Evolutionary conservation across 441 rosid genomes (phyloP).

Genomic region (Raphanus hybrid): DNA sequence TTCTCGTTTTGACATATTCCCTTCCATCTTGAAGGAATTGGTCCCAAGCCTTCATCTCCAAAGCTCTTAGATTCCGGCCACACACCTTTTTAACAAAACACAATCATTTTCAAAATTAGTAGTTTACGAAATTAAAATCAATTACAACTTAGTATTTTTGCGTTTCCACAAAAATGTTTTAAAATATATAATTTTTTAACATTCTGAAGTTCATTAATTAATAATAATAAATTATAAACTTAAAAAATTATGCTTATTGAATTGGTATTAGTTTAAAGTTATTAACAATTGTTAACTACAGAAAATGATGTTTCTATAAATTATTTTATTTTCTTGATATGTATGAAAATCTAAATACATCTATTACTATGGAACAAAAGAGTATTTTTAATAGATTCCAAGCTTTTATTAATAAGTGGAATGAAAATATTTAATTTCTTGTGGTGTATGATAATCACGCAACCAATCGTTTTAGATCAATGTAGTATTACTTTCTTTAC

Average conservation of each 20-base stretch:
- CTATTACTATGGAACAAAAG: too few species aligned
- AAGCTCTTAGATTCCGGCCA: constrained; percentile 83
- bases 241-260: too few species aligned
- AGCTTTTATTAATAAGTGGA: background rate
- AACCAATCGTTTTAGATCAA: constrained; percentile 16
- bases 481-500: background rate
- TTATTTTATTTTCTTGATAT: too few species aligned
- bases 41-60: constrained; percentile 67
- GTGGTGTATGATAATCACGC: constrained; percentile 5
- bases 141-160: background rate
- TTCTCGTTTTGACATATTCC: constrained; percentile 67
- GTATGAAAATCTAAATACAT: too few species aligned
- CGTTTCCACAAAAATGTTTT: too few species aligned
- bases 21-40: constrained; percentile 74
- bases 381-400: background rate
- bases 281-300: too few species aligned
- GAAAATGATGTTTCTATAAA: too few species aligned
- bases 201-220: too few species aligned
- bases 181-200: too few species aligned
- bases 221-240: too few species aligned
- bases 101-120: background rate
- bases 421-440: background rate
- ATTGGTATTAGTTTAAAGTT: too few species aligned
- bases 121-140: background rate
- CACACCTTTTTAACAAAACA: constrained; percentile 48